Conservation (phyloP, 106 monocot genomes). For the Triglochin maritima region DNA sequence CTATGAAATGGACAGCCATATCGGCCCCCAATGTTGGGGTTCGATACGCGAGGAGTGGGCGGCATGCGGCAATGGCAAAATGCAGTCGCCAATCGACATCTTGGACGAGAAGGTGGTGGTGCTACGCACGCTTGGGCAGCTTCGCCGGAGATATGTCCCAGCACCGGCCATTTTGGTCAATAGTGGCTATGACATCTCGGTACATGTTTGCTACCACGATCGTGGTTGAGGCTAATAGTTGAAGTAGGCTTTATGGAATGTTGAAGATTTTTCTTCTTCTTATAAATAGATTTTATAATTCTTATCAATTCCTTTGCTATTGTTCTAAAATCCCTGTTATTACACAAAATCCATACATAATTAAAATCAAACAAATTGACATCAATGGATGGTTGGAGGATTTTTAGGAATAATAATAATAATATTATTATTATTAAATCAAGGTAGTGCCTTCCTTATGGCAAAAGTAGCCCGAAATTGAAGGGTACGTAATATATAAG, state of each 20-base stretch:
- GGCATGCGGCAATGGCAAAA: conserved; percentile 27
- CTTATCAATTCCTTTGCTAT: no score
- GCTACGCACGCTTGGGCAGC: conserved; percentile 7
- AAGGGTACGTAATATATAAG: neutral
- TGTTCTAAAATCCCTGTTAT: no score
- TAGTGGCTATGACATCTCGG: conserved; percentile 46
- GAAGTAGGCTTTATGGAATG: no score
- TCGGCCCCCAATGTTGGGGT: conserved; percentile 51
- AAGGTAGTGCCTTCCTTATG: no score
- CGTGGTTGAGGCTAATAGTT: no score
- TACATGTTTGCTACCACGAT: neutral
- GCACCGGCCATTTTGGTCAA: conserved; percentile 41
- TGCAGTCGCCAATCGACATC: conserved; percentile 63
- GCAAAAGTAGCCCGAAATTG: neutral
- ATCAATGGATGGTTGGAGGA: no score
- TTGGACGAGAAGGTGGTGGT: conserved; percentile 2
- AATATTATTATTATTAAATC: no score
- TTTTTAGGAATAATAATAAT: no score
- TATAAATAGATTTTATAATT: no score
- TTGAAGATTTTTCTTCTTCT: no score
- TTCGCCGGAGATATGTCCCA: conserved; percentile 21
- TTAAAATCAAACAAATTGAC: no score
- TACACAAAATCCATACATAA: no score
- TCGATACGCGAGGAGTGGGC: conserved; percentile 21
- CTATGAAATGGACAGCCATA: neutral